phyloP scores from a whole-genome alignment of 2,329 filamentous ascomycete species.

The Intubia oerlemansii region DNA sequence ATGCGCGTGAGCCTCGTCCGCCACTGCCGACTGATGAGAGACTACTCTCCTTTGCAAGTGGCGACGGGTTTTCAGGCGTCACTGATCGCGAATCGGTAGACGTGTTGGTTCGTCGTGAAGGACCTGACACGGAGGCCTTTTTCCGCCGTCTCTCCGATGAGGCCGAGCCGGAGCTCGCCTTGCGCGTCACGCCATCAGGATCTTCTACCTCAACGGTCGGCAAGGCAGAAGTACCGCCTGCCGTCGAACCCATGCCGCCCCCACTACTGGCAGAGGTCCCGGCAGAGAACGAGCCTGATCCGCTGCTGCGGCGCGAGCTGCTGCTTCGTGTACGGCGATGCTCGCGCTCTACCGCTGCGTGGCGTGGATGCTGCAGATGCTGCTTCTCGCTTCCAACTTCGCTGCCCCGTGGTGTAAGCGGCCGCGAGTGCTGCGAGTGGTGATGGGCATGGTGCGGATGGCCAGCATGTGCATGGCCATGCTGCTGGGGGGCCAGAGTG shows the following conservation, averaged over 20 bases:
- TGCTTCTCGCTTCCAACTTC: constrained; percentile 5
- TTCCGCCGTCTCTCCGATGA: constrained; percentile 29
- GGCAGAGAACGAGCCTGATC: too few relatives aligned
- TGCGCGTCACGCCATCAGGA: constrained; percentile 14
- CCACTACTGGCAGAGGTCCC: constrained; percentile 16
- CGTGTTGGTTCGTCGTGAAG: constrained; percentile 17
- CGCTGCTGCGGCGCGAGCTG: constrained; percentile 29
- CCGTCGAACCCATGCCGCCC: constrained; percentile 17
- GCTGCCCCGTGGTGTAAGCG: constrained; percentile 6
- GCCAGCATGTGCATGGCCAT: background rate
- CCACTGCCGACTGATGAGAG: too few relatives aligned
- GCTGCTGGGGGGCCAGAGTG: background rate
- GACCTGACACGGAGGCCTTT: constrained; percentile 13
- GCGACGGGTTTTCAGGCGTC: constrained; percentile 32
- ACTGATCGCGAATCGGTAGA: constrained; percentile 27
- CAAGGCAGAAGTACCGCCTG: constrained; percentile 1
- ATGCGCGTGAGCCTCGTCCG: too few relatives aligned
- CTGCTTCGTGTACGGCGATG: constrained; percentile 27
- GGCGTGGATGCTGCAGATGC: constrained; percentile 20
- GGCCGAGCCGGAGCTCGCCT: constrained; percentile 24
- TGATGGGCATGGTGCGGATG: constrained; percentile 1
- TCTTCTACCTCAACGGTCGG: constrained; percentile 25
- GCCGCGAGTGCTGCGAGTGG: background rate
- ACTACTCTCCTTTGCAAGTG: constrained; percentile 27
- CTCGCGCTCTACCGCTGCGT: constrained; percentile 22